Percentiles rank a stretch among this genome's conserved stretches.
Conservation (phyloP, 1,284 basidiomycete species). For the Porodaedalea pini region DNA sequence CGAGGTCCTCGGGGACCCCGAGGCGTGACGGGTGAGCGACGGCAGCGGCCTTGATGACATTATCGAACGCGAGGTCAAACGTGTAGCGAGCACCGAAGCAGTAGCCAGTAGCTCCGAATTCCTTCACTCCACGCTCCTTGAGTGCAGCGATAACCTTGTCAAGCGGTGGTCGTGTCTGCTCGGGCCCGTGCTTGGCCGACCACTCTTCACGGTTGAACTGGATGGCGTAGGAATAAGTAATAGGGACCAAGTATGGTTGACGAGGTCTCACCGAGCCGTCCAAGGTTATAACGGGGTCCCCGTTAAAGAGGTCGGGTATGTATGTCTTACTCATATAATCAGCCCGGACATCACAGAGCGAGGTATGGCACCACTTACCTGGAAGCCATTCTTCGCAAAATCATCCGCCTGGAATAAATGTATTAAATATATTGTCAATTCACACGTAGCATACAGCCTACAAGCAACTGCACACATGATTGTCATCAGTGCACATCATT, state of each 20-base stretch:
- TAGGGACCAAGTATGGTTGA: background rate
- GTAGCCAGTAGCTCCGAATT: conserved; percentile 61
- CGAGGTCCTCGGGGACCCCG: conserved; percentile 55
- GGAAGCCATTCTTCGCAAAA: conserved; percentile 71
- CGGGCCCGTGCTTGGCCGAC: conserved; percentile 45
- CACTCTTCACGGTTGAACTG: conserved; percentile 47
- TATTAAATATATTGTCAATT: background rate
- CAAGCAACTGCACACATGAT: conserved; percentile 3
- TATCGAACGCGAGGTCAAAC: conserved; percentile 67
- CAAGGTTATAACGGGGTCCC: conserved; percentile 48
- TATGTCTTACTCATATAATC: conserved; percentile 37
- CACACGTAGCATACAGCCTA: background rate
- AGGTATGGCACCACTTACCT: conserved; percentile 36
- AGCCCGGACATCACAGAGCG: background rate
- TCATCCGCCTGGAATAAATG: conserved; percentile 48
- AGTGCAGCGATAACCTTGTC: conserved; percentile 57
- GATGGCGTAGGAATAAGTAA: background rate
- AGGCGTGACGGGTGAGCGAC: conserved; percentile 70
- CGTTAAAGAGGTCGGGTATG: conserved; percentile 56
- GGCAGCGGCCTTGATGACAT: conserved; percentile 49
- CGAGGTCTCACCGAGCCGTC: conserved; percentile 32
- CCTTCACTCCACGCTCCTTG: conserved; percentile 53
- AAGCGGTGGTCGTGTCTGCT: conserved; percentile 45
- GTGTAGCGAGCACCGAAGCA: conserved; percentile 69
- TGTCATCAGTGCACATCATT: too few relatives aligned